phyloP scores from a whole-genome alignment of 2,329 filamentous ascomycete genomes.

The Aureobasidium leucospermi region DNA sequence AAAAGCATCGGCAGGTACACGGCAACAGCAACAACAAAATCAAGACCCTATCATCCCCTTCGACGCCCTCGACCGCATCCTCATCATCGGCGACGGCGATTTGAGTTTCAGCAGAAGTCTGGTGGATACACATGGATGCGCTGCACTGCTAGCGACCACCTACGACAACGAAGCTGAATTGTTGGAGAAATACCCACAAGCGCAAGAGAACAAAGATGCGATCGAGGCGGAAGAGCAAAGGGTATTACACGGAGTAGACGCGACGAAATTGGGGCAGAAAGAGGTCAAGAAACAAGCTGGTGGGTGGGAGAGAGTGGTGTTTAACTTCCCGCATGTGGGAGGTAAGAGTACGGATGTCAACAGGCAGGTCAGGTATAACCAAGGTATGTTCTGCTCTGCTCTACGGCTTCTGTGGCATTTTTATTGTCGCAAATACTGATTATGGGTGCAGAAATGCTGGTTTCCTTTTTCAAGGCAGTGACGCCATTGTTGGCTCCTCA shows the following conservation, averaged over 20 bases:
- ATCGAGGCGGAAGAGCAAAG: slow-evolving; percentile 41
- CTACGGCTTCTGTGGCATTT: no score
- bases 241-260: slow-evolving; percentile 60
- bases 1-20: neutral
- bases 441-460: slow-evolving; percentile 50
- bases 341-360: slow-evolving; percentile 90
- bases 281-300: slow-evolving; percentile 34
- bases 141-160: slow-evolving; percentile 61
- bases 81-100: slow-evolving; percentile 73
- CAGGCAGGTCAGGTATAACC: slow-evolving; percentile 86
- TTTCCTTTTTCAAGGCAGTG: slow-evolving; percentile 57
- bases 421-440: neutral
- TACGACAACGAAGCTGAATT: slow-evolving; percentile 56
- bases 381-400: slow-evolving; percentile 33
- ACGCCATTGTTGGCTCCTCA: slow-evolving; percentile 46
- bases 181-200: slow-evolving; percentile 60
- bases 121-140: slow-evolving; percentile 57
- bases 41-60: slow-evolving; percentile 58
- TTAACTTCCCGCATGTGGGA: slow-evolving; percentile 96
- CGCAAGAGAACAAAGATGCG: slow-evolving; percentile 49
- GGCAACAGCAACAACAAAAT: slow-evolving; percentile 14
- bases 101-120: slow-evolving; percentile 69
- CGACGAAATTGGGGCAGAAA: slow-evolving; percentile 49
- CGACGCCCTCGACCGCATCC: slow-evolving; percentile 55
- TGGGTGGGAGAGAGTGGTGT: slow-evolving; percentile 70